Percentiles rank a stretch among this genome's conserved stretches.
Conservation (phyloP, 106 monocot species). For the Allium cepa region DNA sequence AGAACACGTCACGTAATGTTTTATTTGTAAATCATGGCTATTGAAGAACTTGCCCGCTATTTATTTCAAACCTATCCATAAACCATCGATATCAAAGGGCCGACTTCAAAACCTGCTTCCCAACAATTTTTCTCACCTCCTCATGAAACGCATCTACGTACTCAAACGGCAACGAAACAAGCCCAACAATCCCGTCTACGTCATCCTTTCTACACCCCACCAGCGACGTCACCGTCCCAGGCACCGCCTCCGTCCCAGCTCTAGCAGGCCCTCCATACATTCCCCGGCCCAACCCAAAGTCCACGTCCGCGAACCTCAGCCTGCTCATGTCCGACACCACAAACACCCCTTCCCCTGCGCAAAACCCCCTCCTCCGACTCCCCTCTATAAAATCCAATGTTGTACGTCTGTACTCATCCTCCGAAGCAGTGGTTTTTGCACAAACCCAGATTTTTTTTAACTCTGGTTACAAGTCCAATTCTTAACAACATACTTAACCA, state of each 20-base stretch:
- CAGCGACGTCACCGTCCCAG: constrained; percentile 11
- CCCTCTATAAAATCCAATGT: constrained; percentile 2
- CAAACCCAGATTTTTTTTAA: too few relatives aligned
- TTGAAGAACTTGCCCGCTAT: too few relatives aligned
- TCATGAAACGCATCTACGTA: neutral
- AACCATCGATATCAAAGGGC: neutral
- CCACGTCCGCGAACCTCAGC: constrained; percentile 13
- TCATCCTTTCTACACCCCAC: constrained; percentile 12
- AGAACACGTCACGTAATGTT: too few relatives aligned
- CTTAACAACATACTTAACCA: too few relatives aligned
- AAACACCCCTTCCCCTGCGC: neutral
- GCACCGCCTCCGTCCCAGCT: constrained; percentile 3
- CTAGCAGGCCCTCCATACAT: constrained; percentile 8
- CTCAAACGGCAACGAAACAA: constrained; percentile 8
- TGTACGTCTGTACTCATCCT: constrained; percentile 5
- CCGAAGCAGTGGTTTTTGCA: neutral
- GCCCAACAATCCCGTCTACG: constrained; percentile 5
- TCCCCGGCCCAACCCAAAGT: constrained; percentile 8
- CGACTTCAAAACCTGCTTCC: neutral
- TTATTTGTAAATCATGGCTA: too few relatives aligned
- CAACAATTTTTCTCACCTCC: constrained; percentile 7
- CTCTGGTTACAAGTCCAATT: too few relatives aligned
- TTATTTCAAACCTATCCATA: too few relatives aligned
- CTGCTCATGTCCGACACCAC: constrained; percentile 14
- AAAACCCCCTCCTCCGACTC: constrained; percentile 7